These are phyloP conservation scores for Ceratobasidium sp. DNA, from an alignment of 1,284 basidiomycete genomes.

Conservation along the genomic window DNA sequence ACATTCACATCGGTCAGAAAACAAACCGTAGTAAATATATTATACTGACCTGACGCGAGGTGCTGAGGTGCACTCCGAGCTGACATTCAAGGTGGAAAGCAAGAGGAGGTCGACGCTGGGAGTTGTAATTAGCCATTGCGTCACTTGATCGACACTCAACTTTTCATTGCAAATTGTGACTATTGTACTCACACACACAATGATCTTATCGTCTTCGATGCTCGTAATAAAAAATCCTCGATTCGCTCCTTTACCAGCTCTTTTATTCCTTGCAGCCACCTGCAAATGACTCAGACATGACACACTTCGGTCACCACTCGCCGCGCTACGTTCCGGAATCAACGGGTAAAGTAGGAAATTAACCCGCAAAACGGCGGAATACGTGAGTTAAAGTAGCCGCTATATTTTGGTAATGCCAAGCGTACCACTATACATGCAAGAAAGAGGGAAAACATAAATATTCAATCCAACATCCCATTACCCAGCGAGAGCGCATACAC, in stretches of 20 bases:
- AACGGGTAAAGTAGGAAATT: slow-evolving; percentile 27
- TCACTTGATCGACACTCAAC: neutral
- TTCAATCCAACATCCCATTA: neutral
- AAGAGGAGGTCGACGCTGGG: neutral
- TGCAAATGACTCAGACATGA: neutral
- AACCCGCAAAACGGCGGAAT: slow-evolving; percentile 26
- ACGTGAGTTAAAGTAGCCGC: neutral
- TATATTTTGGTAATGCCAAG: no score
- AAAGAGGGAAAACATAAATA: neutral
- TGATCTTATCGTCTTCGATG: slow-evolving; percentile 34
- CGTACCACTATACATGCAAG: no score
- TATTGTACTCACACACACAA: slow-evolving; percentile 42
- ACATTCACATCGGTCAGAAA: no score
- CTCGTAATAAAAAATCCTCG: neutral
- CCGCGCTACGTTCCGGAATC: no score
- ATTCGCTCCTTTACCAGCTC: neutral
- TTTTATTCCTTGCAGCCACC: no score
- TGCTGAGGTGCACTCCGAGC: slow-evolving; percentile 38
- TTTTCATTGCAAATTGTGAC: neutral
- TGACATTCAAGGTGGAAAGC: slow-evolving; percentile 13
- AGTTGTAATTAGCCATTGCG: neutral
- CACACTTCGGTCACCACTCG: neutral
- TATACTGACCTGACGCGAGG: slow-evolving; percentile 19
- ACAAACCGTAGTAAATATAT: no score
- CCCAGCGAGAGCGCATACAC: neutral